These are phyloP conservation scores for Ophiosphaerella herpotricha DNA, from an alignment of 2,329 filamentous ascomycete species.

Conservation along the genomic window DNA sequence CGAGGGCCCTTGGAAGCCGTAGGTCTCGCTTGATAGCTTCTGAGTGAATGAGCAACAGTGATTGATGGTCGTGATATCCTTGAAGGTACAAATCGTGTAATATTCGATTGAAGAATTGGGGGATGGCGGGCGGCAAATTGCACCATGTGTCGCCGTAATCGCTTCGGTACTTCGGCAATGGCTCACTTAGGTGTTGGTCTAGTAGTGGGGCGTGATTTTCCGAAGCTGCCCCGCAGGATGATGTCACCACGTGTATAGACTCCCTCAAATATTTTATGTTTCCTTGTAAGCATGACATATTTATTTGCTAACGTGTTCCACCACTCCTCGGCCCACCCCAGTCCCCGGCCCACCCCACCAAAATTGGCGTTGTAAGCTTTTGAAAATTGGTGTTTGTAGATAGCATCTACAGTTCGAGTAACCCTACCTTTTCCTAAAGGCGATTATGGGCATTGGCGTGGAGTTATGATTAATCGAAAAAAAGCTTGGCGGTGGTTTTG, in stretches of 20 bases:
- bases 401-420: too few species aligned
- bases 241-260: not conserved
- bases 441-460: too few species aligned
- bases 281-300: too few species aligned
- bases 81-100: conserved; percentile 5
- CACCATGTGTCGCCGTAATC: conserved; percentile 1
- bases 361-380: too few species aligned
- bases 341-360: too few species aligned
- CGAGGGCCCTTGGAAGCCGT: not conserved
- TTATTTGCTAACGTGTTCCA: too few species aligned
- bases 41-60: conserved; percentile 3
- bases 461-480: too few species aligned
- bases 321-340: too few species aligned
- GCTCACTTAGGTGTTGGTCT: conserved; percentile 1
- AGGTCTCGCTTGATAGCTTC: not conserved
- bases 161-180: not conserved
- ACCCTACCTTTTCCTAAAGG: too few species aligned
- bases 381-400: too few species aligned
- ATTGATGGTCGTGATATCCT: conserved; percentile 12
- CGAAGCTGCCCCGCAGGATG: not conserved
- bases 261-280: too few species aligned
- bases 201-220: conserved; percentile 7
- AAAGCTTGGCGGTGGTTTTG: too few species aligned
- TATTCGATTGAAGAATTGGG: not conserved
- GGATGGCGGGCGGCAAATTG: not conserved